Evolutionary conservation across 345 rosid species (phyloP), one percentile per base, ranked within the genome.

Genomic region (Melaleuca alternifolia): DNA sequence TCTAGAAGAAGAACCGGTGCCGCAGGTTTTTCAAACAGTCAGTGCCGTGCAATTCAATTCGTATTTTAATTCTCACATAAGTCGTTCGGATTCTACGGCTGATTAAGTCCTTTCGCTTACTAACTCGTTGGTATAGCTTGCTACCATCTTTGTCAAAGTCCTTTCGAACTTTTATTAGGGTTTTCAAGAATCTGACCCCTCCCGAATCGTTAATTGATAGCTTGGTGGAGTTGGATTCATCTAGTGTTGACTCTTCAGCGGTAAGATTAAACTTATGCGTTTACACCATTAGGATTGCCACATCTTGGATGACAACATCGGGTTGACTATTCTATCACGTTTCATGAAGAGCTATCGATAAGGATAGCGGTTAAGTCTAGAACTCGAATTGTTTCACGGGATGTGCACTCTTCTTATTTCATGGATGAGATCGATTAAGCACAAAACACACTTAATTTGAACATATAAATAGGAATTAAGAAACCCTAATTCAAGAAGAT

Each of bases 41-140:
- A 85, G 82, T 84, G 89, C 85, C 91, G 88, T 86, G 90, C 56
- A 33, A 26, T 77, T 53, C 83, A 77, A 86, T 51, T 56, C 79
- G 87, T 61, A n/a, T 10, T 20, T 51, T 48, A 33, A 23, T 83
- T 37, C 79, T 53, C 44, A 7, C 21, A 62, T 30, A 14, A 14
- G 30, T 7, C 44, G 21, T 62, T 62, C 44, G 41, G 5, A 14
- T 33, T 26, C 5, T 7, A 53, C 52, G 2, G 50, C 83, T 41
- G 44, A 50, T 44, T 79, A 62, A 62, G 44, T 57, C 79, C 9
- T 71, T 65, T 59, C n/a, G 71, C 71, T n/a, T 59, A 59, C 16
- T 59, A 59, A 28, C 37, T 59, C 18, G 37, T 59, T 71, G 48
- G 6, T 71, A 46, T 71, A 71, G 79, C 24, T 18, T 5, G 79